A percentile compares a stretch with the other conserved stretches of the same genome.
Evolutionary conservation across 2,329 filamentous ascomycete species (phyloP).

Genomic region (Cordyceps cateniannulata): DNA sequence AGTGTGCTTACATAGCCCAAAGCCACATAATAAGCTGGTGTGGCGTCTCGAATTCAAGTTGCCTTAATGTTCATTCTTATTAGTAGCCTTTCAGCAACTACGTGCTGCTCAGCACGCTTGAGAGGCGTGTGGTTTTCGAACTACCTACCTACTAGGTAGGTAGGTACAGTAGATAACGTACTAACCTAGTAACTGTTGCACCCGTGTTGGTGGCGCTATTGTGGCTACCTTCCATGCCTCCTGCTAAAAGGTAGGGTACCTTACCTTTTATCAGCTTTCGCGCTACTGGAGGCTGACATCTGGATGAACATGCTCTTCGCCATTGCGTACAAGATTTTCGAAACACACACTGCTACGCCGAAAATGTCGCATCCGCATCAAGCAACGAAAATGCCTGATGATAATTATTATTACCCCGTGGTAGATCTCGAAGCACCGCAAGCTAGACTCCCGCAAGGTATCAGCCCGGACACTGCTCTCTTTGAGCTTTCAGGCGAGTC

Average conservation of each 20-base stretch:
- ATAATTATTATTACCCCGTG: background rate
- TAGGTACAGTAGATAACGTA: no score
- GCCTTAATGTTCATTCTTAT: background rate
- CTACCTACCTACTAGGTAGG: no score
- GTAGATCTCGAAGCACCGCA: background rate
- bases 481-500: constrained; percentile 29
- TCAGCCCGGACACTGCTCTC: constrained; percentile 16
- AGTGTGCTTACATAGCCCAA: background rate
- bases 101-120: no score
- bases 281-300: background rate
- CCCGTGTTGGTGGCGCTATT: no score
- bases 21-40: background rate
- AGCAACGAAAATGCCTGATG: background rate
- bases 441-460: background rate
- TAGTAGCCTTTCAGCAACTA: background rate
- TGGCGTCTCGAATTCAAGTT: background rate
- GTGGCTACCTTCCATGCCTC: no score
- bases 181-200: no score
- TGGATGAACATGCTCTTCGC: background rate
- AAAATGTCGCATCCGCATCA: background rate
- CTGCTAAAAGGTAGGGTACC: background rate
- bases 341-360: background rate
- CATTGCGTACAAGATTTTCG: background rate
- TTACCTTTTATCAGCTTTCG: background rate
- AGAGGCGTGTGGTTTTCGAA: no score